These are phyloP conservation scores for Arthrobotrys iridis DNA, from an alignment of 2,329 filamentous ascomycete species.

Conservation along the genomic window DNA sequence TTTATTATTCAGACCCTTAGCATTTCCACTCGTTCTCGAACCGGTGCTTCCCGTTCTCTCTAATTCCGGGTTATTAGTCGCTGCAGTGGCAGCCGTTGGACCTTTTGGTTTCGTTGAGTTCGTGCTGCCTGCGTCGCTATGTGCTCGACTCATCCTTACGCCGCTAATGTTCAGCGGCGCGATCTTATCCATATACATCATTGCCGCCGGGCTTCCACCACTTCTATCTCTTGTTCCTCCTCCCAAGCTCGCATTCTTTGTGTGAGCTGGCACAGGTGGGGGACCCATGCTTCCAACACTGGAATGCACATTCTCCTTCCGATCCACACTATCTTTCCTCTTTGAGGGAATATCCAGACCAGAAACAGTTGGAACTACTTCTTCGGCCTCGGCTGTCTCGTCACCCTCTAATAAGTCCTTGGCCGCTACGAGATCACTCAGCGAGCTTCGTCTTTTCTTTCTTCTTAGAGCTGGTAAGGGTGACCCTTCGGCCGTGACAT, in stretches of 20 bases:
- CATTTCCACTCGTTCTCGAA: neutral
- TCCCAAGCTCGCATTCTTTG: constrained; percentile 33
- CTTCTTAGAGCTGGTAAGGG: constrained; percentile 62
- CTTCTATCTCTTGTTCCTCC: constrained; percentile 11
- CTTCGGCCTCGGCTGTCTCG: constrained; percentile 6
- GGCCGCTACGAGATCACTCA: constrained; percentile 76
- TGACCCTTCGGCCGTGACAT: constrained; percentile 25
- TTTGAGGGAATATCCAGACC: constrained; percentile 18
- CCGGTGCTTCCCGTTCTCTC: neutral
- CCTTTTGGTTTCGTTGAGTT: neutral
- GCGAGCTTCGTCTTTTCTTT: constrained; percentile 88
- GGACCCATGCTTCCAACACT: constrained; percentile 34
- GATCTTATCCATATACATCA: constrained; percentile 35
- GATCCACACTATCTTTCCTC: constrained; percentile 31
- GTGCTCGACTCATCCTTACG: constrained; percentile 32
- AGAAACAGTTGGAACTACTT: neutral
- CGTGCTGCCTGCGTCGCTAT: constrained; percentile 46
- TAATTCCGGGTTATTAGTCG: neutral
- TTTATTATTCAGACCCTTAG: neutral
- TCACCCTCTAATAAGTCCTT: constrained; percentile 65
- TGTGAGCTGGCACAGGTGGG: constrained; percentile 39
- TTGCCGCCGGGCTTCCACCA: neutral
- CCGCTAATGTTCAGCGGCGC: constrained; percentile 47
- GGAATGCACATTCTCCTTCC: constrained; percentile 32
- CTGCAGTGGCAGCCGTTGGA: neutral